These are phyloP conservation scores for Ophiocordyceps camponoti-saundersi DNA, from an alignment of 2,329 filamentous ascomycete genomes.

Conservation along the genomic window DNA sequence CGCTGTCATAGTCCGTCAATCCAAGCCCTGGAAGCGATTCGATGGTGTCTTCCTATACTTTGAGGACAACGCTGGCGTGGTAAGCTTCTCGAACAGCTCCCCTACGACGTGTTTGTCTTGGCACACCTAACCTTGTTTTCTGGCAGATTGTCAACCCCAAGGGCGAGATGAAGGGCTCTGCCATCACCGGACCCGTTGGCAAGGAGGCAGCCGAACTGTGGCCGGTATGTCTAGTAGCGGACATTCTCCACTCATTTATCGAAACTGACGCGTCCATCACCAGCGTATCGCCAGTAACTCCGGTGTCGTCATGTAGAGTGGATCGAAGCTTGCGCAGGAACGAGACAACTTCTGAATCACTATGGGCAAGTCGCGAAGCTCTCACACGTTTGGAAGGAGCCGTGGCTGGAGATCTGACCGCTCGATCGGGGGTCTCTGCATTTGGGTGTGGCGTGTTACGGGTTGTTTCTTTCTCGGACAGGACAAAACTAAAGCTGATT, in stretches of 20 bases:
- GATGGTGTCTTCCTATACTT: conserved; percentile 99
- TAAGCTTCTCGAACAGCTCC: conserved; percentile 19
- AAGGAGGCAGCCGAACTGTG: conserved; percentile 99
- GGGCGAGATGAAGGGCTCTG: conserved; percentile 99
- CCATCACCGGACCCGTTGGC: conserved; percentile 96
- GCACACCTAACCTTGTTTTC: conserved; percentile 2
- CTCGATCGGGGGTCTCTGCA: conserved; percentile 31
- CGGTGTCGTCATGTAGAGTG: conserved; percentile 95
- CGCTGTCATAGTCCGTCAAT: conserved; percentile 94
- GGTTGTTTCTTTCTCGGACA: conserved; percentile 30
- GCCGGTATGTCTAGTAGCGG: conserved; percentile 71
- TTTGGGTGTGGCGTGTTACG: conserved; percentile 34
- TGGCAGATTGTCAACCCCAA: conserved; percentile 96
- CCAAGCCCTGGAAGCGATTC: conserved; percentile 97
- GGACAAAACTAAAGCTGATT: conserved; percentile 7
- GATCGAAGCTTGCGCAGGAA: conserved; percentile 7
- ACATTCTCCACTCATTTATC: not conserved
- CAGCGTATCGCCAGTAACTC: conserved; percentile 99
- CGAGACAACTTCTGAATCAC: not conserved
- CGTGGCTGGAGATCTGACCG: conserved; percentile 14
- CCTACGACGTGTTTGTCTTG: not conserved
- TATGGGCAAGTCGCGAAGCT: not conserved
- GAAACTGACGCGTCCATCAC: conserved; percentile 13
- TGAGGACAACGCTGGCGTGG: conserved; percentile 99
- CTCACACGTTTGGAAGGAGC: not conserved